Evolutionary conservation across 768 basidiomycete genomes (phyloP), one percentile per base, ranked within the genome.

Genomic region (Tylopilus plumbeoviolaceoides): DNA sequence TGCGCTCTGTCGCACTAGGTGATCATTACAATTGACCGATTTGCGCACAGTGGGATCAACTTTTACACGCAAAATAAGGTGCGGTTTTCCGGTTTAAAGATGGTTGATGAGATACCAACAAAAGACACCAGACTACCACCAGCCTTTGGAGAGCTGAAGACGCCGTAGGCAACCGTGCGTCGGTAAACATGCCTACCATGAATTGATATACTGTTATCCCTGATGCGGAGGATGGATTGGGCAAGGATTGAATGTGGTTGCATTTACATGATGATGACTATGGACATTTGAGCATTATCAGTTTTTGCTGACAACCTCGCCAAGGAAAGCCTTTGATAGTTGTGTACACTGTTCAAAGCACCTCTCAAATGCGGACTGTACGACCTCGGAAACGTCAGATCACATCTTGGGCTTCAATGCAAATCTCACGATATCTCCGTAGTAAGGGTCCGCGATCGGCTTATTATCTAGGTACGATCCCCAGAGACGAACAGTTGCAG

Each of bases 51-150:
- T 57, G 95, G 91, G 23, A 80, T 98, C 72, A 90, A 90, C 68
- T 98, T 98, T 74, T 98, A 94, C 68, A 98, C 95, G 4, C 89
- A 94, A 70, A 87, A 92, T 70, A 98, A 97, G 84, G 87, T 82
- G 58, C 51, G 61, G 1, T 3, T 44, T 25, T n/a, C 50, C 35
- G 15, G 9, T 46, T 39, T 20, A 18, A 1, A 17, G 44, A 45
- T 12, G 23, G 17, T 7, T 38, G 18, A 35, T 15, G n/a, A 46
- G 40, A 55, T 7, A n/a, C 30, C 61, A n/a, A 63, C 39, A 35
- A 31, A 44, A 21, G 14, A 17, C 38, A 33, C 30, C 57, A 91
- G 92, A 98, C 95, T 2, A 92, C 83, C 6, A 98, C 95, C 4
- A 86, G 90, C 52, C 79, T 98, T 21, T 98, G 95, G 95, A 86